Evolutionary conservation across 768 basidiomycete species (phyloP).

Genomic region (Neoboletus subvelutipes): DNA sequence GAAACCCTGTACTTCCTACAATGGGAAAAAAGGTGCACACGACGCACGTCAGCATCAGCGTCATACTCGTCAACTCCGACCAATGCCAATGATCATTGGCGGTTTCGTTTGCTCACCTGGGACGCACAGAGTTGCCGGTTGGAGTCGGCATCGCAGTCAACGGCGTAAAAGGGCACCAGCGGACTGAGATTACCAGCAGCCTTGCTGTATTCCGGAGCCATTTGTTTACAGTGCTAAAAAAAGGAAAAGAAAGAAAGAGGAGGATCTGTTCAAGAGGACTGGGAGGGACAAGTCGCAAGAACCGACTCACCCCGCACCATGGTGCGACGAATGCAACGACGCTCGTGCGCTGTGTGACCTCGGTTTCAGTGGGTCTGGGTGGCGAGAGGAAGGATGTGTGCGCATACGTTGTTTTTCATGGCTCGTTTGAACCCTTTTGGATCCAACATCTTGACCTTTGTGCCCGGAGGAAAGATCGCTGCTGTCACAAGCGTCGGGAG

Average conservation of each 20-base stretch:
- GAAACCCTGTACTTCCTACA: conserved; percentile 80
- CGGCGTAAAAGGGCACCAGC: conserved; percentile 83
- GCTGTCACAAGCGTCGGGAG: conserved; percentile 42
- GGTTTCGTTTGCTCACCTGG: conserved; percentile 56
- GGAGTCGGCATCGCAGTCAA: conserved; percentile 84
- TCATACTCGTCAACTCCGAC: too few species aligned
- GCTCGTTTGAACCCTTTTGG: conserved; percentile 65
- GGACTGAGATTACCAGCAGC: conserved; percentile 79
- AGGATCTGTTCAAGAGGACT: not conserved
- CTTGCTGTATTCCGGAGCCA: conserved; percentile 84
- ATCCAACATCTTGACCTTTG: conserved; percentile 73
- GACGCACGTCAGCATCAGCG: not conserved
- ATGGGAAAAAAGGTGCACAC: not conserved
- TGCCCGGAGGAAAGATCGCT: conserved; percentile 48
- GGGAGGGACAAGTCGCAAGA: not conserved
- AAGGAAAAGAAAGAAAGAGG: too few species aligned
- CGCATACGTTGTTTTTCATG: conserved; percentile 73
- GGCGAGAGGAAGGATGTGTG: not conserved
- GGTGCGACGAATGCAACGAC: conserved; percentile 93
- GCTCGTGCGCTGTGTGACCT: conserved; percentile 56
- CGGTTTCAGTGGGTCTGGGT: not conserved
- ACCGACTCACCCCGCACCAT: conserved; percentile 78
- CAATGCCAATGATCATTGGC: too few species aligned
- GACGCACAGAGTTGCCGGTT: conserved; percentile 84
- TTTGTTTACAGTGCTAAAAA: conserved; percentile 71